These are phyloP conservation scores for Combretum micranthum DNA, from an alignment of 345 rosid genomes.

Conservation along the genomic window DNA sequence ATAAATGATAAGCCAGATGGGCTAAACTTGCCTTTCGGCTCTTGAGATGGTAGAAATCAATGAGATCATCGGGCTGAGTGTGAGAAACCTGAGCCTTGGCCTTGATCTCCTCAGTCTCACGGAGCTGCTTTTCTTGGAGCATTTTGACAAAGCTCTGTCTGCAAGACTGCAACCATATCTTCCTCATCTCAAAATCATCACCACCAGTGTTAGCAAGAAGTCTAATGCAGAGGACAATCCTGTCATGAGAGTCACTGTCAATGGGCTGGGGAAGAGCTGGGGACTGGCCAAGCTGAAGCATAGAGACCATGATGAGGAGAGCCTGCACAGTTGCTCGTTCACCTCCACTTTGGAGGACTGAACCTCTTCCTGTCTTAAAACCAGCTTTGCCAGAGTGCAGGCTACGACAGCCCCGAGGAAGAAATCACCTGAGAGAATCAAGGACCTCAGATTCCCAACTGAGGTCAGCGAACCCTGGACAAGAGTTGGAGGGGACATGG, in stretches of 20 bases:
- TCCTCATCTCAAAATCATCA: constrained; percentile 37
- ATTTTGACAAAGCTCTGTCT: constrained; percentile 90
- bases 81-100: constrained; percentile 90
- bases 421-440: constrained; percentile 89
- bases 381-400: constrained; percentile 83
- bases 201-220: constrained; percentile 76
- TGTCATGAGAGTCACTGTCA: constrained; percentile 85
- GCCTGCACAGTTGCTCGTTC: constrained; percentile 55
- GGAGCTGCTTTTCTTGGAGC: constrained; percentile 90
- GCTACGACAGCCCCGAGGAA: constrained; percentile 98
- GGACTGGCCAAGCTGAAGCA: constrained; percentile 93
- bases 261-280: constrained; percentile 85
- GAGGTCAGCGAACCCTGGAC: constrained; percentile 70
- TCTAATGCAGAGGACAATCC: constrained; percentile 75
- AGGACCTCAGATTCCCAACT: constrained; percentile 74
- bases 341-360: constrained; percentile 76
- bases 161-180: constrained; percentile 86
- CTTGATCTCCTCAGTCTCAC: constrained; percentile 77
- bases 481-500: constrained; percentile 65
- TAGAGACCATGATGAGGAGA: constrained; percentile 81
- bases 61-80: constrained; percentile 98
- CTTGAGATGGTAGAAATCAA: constrained; percentile 95
- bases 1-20: not conserved
- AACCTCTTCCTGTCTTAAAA: constrained; percentile 91
- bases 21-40: constrained; percentile 71